Evolutionary conservation across 768 basidiomycete species (phyloP), one percentile per base, ranked within the genome.

Genomic region (Rhodotorula sphaerocarpa): DNA sequence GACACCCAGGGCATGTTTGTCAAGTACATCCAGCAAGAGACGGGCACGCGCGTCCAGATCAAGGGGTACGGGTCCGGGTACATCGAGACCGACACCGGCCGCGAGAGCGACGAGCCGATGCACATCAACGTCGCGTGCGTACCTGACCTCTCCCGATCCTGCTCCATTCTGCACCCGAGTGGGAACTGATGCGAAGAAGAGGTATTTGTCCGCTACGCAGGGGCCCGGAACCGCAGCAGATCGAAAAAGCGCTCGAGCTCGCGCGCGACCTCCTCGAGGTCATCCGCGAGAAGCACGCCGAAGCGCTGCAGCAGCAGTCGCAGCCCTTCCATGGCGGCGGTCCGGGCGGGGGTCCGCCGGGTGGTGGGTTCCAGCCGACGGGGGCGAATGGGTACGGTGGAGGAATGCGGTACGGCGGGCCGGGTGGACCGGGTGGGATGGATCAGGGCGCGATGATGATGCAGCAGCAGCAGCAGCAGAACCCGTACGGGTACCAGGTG

Each of bases 21-120:
- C 69, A 99, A 99, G 77, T 91, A 91, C 74, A 97, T 97, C 53
- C 93, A 99, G 76, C 82, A 86, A 70, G 93, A 99, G 76, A 99
- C 93, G 0, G 85, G 86, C 33, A 93, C 92, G 10, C 82, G 93
- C 63, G 93, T 99, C 14, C 93, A 99, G 75, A 95, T 99, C 70
- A 97, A 97, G 76, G 93, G 93, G 25, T 71, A 84, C 20, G 93
- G 93, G 9, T 92, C 90, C 30, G 93, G 93, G 3, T 99, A 95
- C 74, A 85, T 93, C 65, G 93, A 99, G 71, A 82, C 83, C 61
- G 88, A 91, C 70, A 91, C 90, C 1, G 87, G 89, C 3, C 79
- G 84, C 72, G 90, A 93, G 76, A 82, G 85, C 47, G 86, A 89
- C 48, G 88, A 90, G 63, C 88, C 90, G 7, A 84, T 93, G 82